Percentiles rank a stretch among this genome's conserved stretches.
phyloP scores from a whole-genome alignment of 345 rosid species.

The Hevea brasiliensis region DNA sequence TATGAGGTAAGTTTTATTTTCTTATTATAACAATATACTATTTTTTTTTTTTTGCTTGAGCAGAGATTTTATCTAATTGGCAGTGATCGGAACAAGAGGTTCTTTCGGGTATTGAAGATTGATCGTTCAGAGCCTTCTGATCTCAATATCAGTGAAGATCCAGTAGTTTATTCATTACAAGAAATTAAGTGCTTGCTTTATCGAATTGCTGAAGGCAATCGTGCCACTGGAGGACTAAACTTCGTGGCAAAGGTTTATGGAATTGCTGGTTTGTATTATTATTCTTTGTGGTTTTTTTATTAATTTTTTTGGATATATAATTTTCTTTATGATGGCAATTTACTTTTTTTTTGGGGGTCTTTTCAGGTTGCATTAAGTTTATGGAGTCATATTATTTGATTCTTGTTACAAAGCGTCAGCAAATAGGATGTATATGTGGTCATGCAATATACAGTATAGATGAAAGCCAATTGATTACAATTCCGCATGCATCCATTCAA shows the following conservation, averaged over 20 bases:
- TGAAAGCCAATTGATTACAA: conserved; percentile 81
- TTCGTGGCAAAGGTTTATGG: conserved; percentile 86
- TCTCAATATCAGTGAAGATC: conserved; percentile 91
- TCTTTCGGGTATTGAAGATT: conserved; percentile 82
- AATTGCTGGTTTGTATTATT: conserved; percentile 66
- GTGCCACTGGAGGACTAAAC: conserved; percentile 81
- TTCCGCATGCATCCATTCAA: conserved; percentile 85
- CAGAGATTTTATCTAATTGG: conserved; percentile 94
- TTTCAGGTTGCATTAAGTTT: conserved; percentile 87
- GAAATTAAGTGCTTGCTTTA: conserved; percentile 90
- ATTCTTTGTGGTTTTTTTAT: neutral
- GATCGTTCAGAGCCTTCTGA: conserved; percentile 96
- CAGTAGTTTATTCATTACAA: conserved; percentile 78
- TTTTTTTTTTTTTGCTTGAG: neutral
- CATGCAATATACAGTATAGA: conserved; percentile 87
- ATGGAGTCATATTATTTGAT: conserved; percentile 92
- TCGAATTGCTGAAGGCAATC: conserved; percentile 91
- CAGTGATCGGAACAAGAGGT: conserved; percentile 85
- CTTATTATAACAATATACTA: too few relatives aligned
- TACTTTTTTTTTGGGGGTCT: neutral
- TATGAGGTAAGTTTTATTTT: too few relatives aligned
- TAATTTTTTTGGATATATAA: neutral
- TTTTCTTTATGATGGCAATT: neutral
- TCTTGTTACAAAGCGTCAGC: conserved; percentile 79
- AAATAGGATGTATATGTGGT: conserved; percentile 90